Base-by-base conservation (phyloP, 31 red algal species). In the Endocladia muricata region DNA sequence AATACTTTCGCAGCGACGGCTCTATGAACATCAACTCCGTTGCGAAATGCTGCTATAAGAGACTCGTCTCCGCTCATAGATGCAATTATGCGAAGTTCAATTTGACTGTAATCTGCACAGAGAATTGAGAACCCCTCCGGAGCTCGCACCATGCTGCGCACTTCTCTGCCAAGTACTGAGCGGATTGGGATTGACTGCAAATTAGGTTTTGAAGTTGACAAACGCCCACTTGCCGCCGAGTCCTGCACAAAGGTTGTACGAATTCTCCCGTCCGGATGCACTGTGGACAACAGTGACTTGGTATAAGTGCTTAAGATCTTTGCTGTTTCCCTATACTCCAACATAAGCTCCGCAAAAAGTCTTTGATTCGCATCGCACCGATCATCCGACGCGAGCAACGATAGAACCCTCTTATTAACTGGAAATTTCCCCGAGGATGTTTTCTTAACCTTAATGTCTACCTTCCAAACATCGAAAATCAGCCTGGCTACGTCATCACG, bases 71-170 rank as follows among this genome's bases (percentile, higher is more conserved):
- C 67, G 30, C 34, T 22, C 49, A 96, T 34, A 23, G 88, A 63
- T 17, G 87, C 93, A 8, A 96, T 73, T 37, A 96, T 88, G 31
- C 81, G 38, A 34, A 96, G 56, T 73, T 96, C 93, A 15, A 96
- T 86, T 59, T 96, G 93, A 30, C 30, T 56, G 49, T 86, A 91
- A 48, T 96, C 93, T 0, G 83, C 93, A 48, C 64, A 40, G 15
- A 91, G 33, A 13, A 96, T 42, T 25, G 54, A 38, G 68, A 19
- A 56, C 32, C 90, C 90, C 23, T 43, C 63, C 0, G 71, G 19
- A 1, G 88, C 79, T 23, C 39, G 47, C 26, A 91, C 36, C 29
- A 59, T 57, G 42, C 33, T 37, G 23, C 88, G 88, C 31, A 91
- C 30, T 23, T 41, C 19, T 28, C 64, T 61, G 41, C 88, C 88